Base-by-base conservation (phyloP, 495 filamentous ascomycete genomes). In the Podospora conica region DNA sequence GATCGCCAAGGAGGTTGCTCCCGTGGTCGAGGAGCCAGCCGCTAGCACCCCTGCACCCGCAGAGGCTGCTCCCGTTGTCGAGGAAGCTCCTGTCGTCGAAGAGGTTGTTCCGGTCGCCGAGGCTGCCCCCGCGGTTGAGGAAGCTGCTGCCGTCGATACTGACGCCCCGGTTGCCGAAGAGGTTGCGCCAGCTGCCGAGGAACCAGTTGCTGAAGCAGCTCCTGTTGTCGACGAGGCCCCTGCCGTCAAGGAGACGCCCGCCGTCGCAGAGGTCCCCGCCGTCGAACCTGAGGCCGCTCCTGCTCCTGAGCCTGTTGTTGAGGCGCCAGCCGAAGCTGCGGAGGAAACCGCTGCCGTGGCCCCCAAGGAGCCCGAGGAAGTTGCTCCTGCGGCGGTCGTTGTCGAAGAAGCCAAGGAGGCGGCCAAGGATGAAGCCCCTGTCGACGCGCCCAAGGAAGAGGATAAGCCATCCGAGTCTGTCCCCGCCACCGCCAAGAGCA, bases 41-140 rank as follows among this genome's bases (percentile, higher is more conserved):
- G 27, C 71, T 48, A 64, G n/a, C 18, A 70, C 69, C 8, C 0
- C 33, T 55, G 61, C 63, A 2, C 24, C 31, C 11, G 28, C 28
- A 10, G 73, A 76, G 33, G 62, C 71, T 54, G 61, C 67, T 27
- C 12, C 68, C 59, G 60, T 58, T 23, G 31, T 61, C 23, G 64
- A 68, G 15, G 66, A 65, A 23, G 61, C 67, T 15, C 28, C 53
- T n/a, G n/a, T 29, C 3, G 59, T 53, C 31, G 59, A 61, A 23
- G 55, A 23, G 15, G 8, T 20, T n/a, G n/a, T 20, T 58, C 9
- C 20, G 1, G 23, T 22, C 23, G n/a, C n/a, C 0, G 55, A 58
- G 23, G 55, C 8, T 15, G 20, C 22, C 1, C 12, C 9, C 7
- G 7, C 55, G n/a, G n/a, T 23, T 8, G 11, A 5, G 10, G 55